A percentile compares a stretch with the other conserved stretches of the same genome.
Evolutionary conservation across 495 filamentous ascomycete genomes (phyloP).

Genomic region (Penicillium tannophilum): DNA sequence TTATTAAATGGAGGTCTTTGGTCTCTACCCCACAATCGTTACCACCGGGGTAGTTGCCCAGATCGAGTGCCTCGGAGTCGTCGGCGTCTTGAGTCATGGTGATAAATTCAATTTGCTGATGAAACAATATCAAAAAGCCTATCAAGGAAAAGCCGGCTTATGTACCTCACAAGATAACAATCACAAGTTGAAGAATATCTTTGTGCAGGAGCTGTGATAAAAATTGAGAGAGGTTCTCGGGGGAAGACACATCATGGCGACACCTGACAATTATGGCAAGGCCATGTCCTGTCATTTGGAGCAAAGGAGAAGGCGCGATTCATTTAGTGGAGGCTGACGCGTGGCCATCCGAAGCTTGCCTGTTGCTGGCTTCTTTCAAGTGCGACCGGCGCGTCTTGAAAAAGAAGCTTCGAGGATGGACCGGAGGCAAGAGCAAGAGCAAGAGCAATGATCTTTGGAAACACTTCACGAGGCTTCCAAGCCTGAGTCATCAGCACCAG

Average conservation of each 20-base stretch:
- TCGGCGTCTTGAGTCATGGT: background rate
- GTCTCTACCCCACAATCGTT: background rate
- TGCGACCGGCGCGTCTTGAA: background rate
- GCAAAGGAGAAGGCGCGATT: background rate
- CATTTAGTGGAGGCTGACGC: background rate
- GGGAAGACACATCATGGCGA: background rate
- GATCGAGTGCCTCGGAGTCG: background rate
- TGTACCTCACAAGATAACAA: background rate
- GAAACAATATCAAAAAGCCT: background rate
- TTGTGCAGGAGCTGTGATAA: background rate
- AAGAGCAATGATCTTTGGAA: no score
- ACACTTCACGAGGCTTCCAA: no score
- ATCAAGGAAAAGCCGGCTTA: background rate
- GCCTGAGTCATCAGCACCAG: background rate
- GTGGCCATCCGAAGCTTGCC: background rate
- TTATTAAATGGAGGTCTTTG: background rate
- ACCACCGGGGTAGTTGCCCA: constrained; percentile 3
- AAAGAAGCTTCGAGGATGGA: no score
- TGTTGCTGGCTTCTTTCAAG: background rate
- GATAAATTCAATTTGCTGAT: background rate
- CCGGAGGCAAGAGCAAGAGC: no score
- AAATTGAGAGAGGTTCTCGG: background rate
- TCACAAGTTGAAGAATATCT: background rate
- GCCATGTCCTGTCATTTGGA: background rate
- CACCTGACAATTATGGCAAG: background rate